Base-by-base conservation (phyloP, 2,329 filamentous ascomycete species). In the Pezicula carpinea region DNA sequence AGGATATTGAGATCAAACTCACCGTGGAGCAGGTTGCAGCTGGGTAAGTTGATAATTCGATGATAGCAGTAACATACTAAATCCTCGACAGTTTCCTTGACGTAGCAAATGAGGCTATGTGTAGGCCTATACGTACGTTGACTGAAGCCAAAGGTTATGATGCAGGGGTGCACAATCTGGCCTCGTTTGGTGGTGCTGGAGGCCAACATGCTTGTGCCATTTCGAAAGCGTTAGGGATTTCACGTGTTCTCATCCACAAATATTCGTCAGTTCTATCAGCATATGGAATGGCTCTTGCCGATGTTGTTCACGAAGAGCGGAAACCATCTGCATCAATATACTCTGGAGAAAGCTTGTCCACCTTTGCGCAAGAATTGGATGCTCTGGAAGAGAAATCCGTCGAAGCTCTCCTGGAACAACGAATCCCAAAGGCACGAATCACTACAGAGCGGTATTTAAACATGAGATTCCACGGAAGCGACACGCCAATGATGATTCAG, bases 101-200 rank as follows among this genome's bases (percentile, higher is more conserved):
- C 14, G 88, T 95, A 44, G 89, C 89, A 3, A 93, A 95, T 59
- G 89, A 92, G 68, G 83, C 87, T 14, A 95, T 95, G 89, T 89
- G 87, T 3, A 74, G 90, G 22, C 90, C 90, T 0, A 96, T 96
- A 51, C 77, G 90, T 29, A 91, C 88, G 31, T 77, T 95, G 54
- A 96, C 90, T 0, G 90, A 96, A 64, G 90, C 89, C 23, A 88
- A 91, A 65, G 90, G 90, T 0, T 89, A 93, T 54, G 89, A 95
- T 60, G 91, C 89, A 0, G 87, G 85, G 1, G 87, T 87, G 55
- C 90, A 96, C 64, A 76, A 89, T 18, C 75, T 96, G 31, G 89
- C 89, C 0, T 93, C 89, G 0, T 96, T 96, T 66, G 90, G 90
- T 44, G 90, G 90, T 44, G 90, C 90, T 0, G 90, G 90, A 38